Conservation (phyloP, 495 filamentous ascomycete genomes). For the Bathelium albidoporum region DNA sequence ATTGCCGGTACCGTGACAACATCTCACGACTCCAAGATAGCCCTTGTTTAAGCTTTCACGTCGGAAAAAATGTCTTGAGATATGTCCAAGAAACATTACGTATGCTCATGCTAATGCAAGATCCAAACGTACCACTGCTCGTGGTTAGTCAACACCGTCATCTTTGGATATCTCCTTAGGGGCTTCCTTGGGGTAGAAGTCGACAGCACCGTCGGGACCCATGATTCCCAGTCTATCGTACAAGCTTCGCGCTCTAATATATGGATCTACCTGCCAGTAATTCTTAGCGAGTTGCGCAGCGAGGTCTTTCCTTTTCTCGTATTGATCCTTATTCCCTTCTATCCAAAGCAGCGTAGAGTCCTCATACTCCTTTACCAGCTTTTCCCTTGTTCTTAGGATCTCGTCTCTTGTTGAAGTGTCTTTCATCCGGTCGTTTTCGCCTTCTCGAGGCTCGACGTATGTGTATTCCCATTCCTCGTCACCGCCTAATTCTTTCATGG, state of each 20-base stretch:
- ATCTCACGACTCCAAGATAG: too few species aligned
- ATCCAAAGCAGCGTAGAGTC: conserved; percentile 63
- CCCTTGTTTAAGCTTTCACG: too few species aligned
- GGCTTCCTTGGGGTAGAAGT: conserved; percentile 24
- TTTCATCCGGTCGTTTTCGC: conserved; percentile 63
- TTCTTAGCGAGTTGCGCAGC: conserved; percentile 54
- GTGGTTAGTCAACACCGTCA: background rate
- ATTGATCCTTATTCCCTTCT: conserved; percentile 26
- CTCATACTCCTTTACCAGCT: conserved; percentile 60
- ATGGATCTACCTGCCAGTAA: conserved; percentile 60
- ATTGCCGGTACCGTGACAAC: conserved; percentile 46
- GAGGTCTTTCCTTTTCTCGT: conserved; percentile 37
- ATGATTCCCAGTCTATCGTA: conserved; percentile 31
- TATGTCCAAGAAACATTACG: background rate
- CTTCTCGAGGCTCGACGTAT: conserved; percentile 63
- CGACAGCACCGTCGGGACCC: conserved; percentile 21
- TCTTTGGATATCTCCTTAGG: background rate
- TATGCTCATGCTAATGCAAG: background rate
- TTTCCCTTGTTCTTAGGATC: conserved; percentile 48
- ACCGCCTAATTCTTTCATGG: conserved; percentile 73
- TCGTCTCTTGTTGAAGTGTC: conserved; percentile 52
- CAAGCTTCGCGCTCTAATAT: conserved; percentile 26
- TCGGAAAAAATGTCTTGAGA: background rate
- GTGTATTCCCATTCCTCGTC: conserved; percentile 69
- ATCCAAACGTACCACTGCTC: background rate